A percentile compares a stretch with the other conserved stretches of the same genome.
These are phyloP conservation scores for Mycosarcoma maydis DNA, from an alignment of 1,284 basidiomycete species.

Conservation along the genomic window DNA sequence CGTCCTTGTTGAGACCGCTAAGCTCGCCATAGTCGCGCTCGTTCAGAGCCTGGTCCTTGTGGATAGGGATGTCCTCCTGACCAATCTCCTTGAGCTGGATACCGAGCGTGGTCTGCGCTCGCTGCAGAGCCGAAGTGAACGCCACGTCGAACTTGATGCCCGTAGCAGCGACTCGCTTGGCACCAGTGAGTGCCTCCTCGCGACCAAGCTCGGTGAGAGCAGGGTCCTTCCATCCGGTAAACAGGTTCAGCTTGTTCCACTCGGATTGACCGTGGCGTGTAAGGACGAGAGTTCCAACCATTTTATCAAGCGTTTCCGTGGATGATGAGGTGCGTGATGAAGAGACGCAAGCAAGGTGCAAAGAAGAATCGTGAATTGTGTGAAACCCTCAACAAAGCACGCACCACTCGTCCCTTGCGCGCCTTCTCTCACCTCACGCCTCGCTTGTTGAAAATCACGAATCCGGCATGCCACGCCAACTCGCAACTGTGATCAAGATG, in stretches of 20 bases:
- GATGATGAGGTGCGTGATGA: background rate
- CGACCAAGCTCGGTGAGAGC: conserved; percentile 64
- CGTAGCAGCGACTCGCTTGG: conserved; percentile 62
- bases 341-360: background rate
- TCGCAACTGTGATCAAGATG: background rate
- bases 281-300: conserved; percentile 64
- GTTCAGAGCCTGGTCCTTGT: conserved; percentile 69
- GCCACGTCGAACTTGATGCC: conserved; percentile 67
- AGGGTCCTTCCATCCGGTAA: conserved; percentile 67
- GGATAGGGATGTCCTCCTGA: conserved; percentile 65
- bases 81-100: conserved; percentile 68
- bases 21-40: conserved; percentile 69
- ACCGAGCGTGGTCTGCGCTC: conserved; percentile 69
- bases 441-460: background rate
- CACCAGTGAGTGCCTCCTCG: conserved; percentile 65
- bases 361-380: background rate
- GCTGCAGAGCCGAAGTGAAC: conserved; percentile 68
- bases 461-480: background rate
- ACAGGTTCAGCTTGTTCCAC: conserved; percentile 67
- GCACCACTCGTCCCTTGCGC: no score
- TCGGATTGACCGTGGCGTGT: conserved; percentile 67
- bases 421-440: no score
- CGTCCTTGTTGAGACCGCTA: conserved; percentile 69
- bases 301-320: conserved; percentile 6
- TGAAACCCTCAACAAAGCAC: no score